Conservation (phyloP, 1,139 yeast genomes). For the Suhomyces ambrosiae region DNA sequence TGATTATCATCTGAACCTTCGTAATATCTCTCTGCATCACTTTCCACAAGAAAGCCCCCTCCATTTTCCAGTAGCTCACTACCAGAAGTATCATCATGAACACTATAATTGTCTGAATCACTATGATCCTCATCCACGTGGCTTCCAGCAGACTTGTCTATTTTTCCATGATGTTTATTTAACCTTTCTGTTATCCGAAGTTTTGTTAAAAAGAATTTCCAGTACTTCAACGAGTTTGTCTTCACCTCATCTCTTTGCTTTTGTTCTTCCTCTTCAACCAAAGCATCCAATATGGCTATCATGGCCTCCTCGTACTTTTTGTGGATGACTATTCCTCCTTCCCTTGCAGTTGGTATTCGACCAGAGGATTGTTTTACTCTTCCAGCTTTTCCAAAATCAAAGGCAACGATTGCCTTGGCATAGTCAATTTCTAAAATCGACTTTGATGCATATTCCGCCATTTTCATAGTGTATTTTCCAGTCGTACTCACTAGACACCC, state of each 20-base stretch:
- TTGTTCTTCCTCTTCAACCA: slow-evolving; percentile 58
- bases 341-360: slow-evolving; percentile 62
- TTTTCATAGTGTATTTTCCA: slow-evolving; percentile 37
- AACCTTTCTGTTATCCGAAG: slow-evolving; percentile 71
- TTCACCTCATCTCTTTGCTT: slow-evolving; percentile 48
- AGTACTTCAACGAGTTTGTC: slow-evolving; percentile 59
- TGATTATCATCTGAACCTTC: neutral
- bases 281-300: slow-evolving; percentile 52
- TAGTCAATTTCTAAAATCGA: slow-evolving; percentile 65
- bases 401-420: slow-evolving; percentile 86
- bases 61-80: slow-evolving; percentile 13
- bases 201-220: slow-evolving; percentile 75
- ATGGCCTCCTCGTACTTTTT: slow-evolving; percentile 68
- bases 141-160: slow-evolving; percentile 23
- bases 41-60: slow-evolving; percentile 13
- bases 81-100: slow-evolving; percentile 15
- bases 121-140: neutral
- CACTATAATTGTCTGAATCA: slow-evolving; percentile 14
- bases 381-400: slow-evolving; percentile 57
- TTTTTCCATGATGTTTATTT: slow-evolving; percentile 64
- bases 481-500: slow-evolving; percentile 56
- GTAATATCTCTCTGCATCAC: slow-evolving; percentile 6
- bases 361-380: slow-evolving; percentile 13
- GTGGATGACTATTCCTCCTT: slow-evolving; percentile 79
- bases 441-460: slow-evolving; percentile 70